Conservation (phyloP, 768 basidiomycete species). For the Lactarius psammicola region DNA sequence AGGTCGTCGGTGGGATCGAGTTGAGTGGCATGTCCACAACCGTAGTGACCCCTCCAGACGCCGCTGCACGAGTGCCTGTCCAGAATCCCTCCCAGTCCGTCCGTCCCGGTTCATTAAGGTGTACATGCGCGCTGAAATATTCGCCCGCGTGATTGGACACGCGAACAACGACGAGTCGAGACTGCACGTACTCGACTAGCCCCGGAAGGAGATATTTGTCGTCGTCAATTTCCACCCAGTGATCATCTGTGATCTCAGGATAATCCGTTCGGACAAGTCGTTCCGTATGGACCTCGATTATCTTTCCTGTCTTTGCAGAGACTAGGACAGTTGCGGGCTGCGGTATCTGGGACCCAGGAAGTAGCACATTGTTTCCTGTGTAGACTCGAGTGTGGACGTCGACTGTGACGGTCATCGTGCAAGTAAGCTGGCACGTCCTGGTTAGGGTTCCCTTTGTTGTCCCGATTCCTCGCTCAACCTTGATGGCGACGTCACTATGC, state of each 20-base stretch:
- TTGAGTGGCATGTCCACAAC: slow-evolving; percentile 98
- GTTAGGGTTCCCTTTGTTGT: neutral
- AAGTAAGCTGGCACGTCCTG: neutral
- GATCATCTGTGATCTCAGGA: slow-evolving; percentile 31
- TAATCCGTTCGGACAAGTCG: slow-evolving; percentile 28
- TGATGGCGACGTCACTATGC: neutral
- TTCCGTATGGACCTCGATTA: slow-evolving; percentile 37
- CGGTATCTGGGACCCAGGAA: slow-evolving; percentile 31
- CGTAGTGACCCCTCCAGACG: slow-evolving; percentile 92
- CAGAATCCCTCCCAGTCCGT: slow-evolving; percentile 94
- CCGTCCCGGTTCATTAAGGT: slow-evolving; percentile 91
- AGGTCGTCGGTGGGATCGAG: slow-evolving; percentile 94
- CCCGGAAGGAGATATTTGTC: slow-evolving; percentile 49
- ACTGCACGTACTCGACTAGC: slow-evolving; percentile 49
- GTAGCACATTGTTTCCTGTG: slow-evolving; percentile 31
- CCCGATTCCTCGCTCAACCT: neutral
- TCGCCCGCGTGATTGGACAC: neutral
- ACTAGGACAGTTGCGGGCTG: slow-evolving; percentile 45
- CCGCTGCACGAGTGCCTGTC: slow-evolving; percentile 88
- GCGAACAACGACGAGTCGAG: neutral
- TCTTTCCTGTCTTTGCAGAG: slow-evolving; percentile 41
- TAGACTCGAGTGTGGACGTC: slow-evolving; percentile 11
- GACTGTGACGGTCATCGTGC: slow-evolving; percentile 6
- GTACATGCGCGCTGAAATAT: slow-evolving; percentile 75
- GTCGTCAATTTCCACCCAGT: slow-evolving; percentile 41